Percentiles rank a stretch among this genome's conserved stretches.
phyloP scores from a whole-genome alignment of 2,329 filamentous ascomycete species.

The Alternaria hordeiaustralica region DNA sequence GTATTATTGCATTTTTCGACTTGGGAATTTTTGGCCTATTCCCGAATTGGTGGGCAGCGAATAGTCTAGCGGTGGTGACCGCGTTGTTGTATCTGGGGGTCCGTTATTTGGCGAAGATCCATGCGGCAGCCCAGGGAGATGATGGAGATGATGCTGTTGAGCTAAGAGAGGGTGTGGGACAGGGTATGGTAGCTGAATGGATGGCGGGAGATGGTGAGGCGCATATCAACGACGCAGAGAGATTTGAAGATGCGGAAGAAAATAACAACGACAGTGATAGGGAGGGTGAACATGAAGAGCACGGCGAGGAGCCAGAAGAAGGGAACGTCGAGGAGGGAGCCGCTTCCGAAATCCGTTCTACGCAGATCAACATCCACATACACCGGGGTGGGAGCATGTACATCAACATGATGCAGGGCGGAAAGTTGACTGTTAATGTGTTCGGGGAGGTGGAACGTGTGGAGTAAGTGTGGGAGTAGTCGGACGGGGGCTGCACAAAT shows the following conservation, averaged over 20 bases:
- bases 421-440: background rate
- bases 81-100: background rate
- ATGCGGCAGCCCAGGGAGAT: background rate
- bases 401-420: background rate
- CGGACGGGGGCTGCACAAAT: too few species aligned
- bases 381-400: background rate
- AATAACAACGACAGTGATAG: background rate
- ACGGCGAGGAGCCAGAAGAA: too few species aligned
- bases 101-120: too few species aligned
- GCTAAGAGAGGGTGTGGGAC: background rate
- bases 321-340: background rate
- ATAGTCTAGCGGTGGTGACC: background rate
- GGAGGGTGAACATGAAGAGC: background rate
- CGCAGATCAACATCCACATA: background rate
- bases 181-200: fast-evolving
- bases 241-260: background rate
- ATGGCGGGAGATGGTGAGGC: background rate
- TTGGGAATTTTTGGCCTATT: background rate
- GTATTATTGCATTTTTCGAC: background rate
- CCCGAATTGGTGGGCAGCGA: background rate
- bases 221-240: fast-evolving
- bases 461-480: too few species aligned
- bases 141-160: background rate
- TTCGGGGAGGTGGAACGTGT: background rate
- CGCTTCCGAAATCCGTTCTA: background rate